Conservation (phyloP, 2,329 filamentous ascomycete genomes). For the Apiospora koreana region DNA sequence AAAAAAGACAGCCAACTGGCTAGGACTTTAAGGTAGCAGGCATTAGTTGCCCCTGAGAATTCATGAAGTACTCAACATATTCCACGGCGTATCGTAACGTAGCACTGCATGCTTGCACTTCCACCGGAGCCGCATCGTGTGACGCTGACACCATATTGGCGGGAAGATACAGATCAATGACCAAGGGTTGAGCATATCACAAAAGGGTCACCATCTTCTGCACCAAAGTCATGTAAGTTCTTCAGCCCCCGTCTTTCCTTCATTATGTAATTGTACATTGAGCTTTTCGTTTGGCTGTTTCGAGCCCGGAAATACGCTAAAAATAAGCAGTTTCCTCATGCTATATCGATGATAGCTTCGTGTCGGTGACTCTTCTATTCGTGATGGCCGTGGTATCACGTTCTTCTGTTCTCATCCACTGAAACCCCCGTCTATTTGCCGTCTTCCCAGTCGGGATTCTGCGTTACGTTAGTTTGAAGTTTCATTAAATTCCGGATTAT, state of each 20-base stretch:
- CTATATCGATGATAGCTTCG: neutral
- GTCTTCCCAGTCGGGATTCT: slow-evolving; percentile 59
- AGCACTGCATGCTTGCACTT: neutral
- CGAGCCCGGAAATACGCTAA: neutral
- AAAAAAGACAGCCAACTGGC: neutral
- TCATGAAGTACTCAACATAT: neutral
- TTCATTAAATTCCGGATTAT: neutral
- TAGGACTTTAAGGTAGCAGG: neutral
- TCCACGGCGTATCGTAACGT: neutral
- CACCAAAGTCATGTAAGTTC: neutral
- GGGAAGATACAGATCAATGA: neutral
- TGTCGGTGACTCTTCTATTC: neutral
- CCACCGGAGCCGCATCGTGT: neutral
- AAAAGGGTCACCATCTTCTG: neutral
- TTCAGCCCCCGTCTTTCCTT: slow-evolving; percentile 2
- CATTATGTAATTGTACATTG: slow-evolving; percentile 11
- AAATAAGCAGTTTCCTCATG: neutral
- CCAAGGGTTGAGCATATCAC: neutral
- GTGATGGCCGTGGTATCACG: neutral
- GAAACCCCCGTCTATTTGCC: slow-evolving; percentile 40
- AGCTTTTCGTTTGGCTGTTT: neutral
- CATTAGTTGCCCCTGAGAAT: neutral
- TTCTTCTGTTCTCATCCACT: neutral
- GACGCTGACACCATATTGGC: neutral
- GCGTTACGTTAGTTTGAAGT: slow-evolving; percentile 16